These are phyloP conservation scores for Spinellus fusiger DNA, from an alignment of 192 early-diverging fungal species.

Conservation along the genomic window DNA sequence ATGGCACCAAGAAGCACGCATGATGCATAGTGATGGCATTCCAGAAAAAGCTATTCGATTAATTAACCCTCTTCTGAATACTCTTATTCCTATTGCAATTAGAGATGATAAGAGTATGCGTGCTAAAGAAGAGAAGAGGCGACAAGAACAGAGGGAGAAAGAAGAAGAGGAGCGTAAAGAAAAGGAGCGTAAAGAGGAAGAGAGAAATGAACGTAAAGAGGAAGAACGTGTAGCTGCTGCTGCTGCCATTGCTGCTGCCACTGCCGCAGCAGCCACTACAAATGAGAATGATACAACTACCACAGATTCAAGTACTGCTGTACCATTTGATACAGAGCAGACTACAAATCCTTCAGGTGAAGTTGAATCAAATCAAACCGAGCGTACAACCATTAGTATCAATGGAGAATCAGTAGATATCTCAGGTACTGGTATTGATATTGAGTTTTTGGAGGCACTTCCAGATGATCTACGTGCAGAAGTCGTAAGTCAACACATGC, in stretches of 20 bases:
- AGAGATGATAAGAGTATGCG: constrained; percentile 53
- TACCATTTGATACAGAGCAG: not conserved
- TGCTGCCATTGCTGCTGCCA: constrained; percentile 2
- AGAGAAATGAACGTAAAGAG: constrained; percentile 17
- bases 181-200: constrained; percentile 30
- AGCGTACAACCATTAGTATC: constrained; percentile 61
- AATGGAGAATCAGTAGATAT: constrained; percentile 83
- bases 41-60: constrained; percentile 56
- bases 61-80: constrained; percentile 59
- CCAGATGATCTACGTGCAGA: constrained; percentile 93
- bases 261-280: not conserved
- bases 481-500: constrained; percentile 77
- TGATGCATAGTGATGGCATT: constrained; percentile 65
- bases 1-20: constrained; percentile 81
- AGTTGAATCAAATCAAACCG: constrained; percentile 17
- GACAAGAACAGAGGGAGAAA: constrained; percentile 35
- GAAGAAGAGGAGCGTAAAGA: constrained; percentile 53
- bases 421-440: constrained; percentile 90
- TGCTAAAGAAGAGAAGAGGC: constrained; percentile 50
- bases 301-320: not conserved
- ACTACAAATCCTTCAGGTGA: not conserved
- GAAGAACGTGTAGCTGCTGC: constrained; percentile 30
- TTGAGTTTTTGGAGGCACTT: constrained; percentile 87
- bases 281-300: not conserved
- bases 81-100: constrained; percentile 70